Evolutionary conservation across 1,139 yeast species (phyloP).

Genomic region (Geotrichum phurueaensis): DNA sequence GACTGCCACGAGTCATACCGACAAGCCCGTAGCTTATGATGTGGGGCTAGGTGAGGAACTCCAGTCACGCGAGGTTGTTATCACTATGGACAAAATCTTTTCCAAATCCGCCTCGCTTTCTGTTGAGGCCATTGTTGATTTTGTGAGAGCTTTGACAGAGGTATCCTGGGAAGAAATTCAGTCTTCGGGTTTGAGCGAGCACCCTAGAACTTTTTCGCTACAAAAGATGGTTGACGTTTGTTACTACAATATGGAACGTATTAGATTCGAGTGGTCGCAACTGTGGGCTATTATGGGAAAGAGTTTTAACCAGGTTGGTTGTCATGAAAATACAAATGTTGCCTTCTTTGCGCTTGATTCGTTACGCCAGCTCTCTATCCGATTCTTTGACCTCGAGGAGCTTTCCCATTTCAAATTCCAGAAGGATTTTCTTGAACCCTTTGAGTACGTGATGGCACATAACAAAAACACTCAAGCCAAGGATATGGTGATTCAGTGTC

Average conservation of each 20-base stretch:
- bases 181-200: slow-evolving; percentile 71
- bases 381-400: slow-evolving; percentile 90
- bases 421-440: slow-evolving; percentile 87
- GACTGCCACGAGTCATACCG: slow-evolving; percentile 2
- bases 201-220: slow-evolving; percentile 86
- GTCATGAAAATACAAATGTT: slow-evolving; percentile 68
- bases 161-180: slow-evolving; percentile 90
- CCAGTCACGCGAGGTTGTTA: slow-evolving; percentile 70
- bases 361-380: slow-evolving; percentile 81
- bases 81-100: slow-evolving; percentile 80
- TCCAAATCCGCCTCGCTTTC: slow-evolving; percentile 73
- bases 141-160: slow-evolving; percentile 78
- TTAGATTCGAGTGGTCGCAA: slow-evolving; percentile 94
- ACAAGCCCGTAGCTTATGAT: slow-evolving; percentile 31
- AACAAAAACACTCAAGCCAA: slow-evolving; percentile 72
- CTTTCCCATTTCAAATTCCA: slow-evolving; percentile 94
- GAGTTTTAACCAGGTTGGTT: slow-evolving; percentile 80
- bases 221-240: slow-evolving; percentile 97
- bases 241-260: slow-evolving; percentile 94
- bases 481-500: slow-evolving; percentile 86
- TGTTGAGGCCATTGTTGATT: slow-evolving; percentile 79
- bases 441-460: slow-evolving; percentile 68
- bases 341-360: slow-evolving; percentile 92
- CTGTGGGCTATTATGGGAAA: slow-evolving; percentile 92
- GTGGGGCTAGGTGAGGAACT: slow-evolving; percentile 56